Evolutionary conservation across 2,329 filamentous ascomycete species (phyloP).

Genomic region (Elsinoe batatas): DNA sequence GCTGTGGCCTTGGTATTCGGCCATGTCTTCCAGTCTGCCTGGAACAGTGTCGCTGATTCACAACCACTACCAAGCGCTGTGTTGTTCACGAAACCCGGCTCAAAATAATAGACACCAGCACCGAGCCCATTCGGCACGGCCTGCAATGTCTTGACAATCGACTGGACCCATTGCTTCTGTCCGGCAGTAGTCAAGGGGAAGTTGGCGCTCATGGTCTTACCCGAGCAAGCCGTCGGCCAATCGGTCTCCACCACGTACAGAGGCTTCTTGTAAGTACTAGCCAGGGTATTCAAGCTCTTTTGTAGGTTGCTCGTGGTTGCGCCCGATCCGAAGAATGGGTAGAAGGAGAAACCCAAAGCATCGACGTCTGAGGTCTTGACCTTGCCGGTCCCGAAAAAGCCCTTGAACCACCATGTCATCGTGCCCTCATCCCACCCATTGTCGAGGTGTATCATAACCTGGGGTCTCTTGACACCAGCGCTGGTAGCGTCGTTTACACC

Average conservation of each 20-base stretch:
- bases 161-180: constrained; percentile 24
- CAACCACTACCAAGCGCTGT: constrained; percentile 24
- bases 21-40: constrained; percentile 21
- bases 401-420: constrained; percentile 25
- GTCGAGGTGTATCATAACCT: constrained; percentile 26
- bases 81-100: constrained; percentile 26
- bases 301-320: constrained; percentile 24
- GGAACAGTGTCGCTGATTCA: constrained; percentile 24
- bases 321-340: constrained; percentile 25
- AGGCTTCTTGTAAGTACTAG: constrained; percentile 24
- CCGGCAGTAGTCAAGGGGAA: constrained; percentile 21
- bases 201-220: constrained; percentile 25
- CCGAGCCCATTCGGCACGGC: constrained; percentile 23
- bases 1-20: constrained; percentile 24
- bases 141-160: constrained; percentile 23
- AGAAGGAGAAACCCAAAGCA: constrained; percentile 22
- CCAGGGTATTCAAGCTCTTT: constrained; percentile 20
- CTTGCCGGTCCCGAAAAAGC: constrained; percentile 21
- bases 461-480: constrained; percentile 23
- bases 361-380: constrained; percentile 21
- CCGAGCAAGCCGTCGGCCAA: constrained; percentile 23
- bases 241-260: constrained; percentile 27
- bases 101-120: constrained; percentile 26
- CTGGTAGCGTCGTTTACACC: constrained; percentile 24
- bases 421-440: constrained; percentile 26